Percentiles rank a stretch among this genome's conserved stretches.
These are phyloP conservation scores for Talaromyces marneffei DNA, from an alignment of 2,329 filamentous ascomycete genomes.

Conservation along the genomic window DNA sequence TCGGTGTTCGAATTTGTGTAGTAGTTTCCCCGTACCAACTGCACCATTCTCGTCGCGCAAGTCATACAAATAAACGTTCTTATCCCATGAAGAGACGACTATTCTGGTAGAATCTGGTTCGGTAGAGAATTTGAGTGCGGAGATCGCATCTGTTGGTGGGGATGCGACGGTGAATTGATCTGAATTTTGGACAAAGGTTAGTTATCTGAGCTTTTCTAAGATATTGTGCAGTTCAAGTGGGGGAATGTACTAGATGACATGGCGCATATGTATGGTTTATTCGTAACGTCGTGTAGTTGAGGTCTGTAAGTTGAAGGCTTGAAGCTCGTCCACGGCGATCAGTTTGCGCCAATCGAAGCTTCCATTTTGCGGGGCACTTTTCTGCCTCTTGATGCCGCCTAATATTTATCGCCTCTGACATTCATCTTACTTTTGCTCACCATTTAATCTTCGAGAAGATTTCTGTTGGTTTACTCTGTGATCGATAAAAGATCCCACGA, in stretches of 20 bases:
- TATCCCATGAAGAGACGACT: constrained; percentile 93
- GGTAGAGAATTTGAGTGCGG: constrained; percentile 78
- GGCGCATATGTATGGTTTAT: constrained; percentile 10
- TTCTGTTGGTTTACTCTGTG: background rate
- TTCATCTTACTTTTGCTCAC: background rate
- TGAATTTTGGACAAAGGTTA: constrained; percentile 19
- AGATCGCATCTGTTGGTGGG: constrained; percentile 81
- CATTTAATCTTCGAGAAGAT: background rate
- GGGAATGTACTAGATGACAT: constrained; percentile 41
- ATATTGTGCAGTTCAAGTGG: background rate
- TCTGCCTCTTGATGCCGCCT: constrained; percentile 10
- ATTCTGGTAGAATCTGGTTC: constrained; percentile 66
- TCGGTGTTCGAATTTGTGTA: constrained; percentile 70
- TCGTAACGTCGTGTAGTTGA: constrained; percentile 1
- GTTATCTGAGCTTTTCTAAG: background rate
- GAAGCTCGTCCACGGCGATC: constrained; percentile 1
- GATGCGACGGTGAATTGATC: constrained; percentile 77
- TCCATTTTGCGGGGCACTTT: constrained; percentile 17
- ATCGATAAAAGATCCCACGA: no score
- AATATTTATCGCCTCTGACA: constrained; percentile 4
- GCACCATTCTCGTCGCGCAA: constrained; percentile 51
- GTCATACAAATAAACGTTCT: constrained; percentile 84
- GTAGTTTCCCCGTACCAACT: constrained; percentile 55
- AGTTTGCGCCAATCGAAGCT: constrained; percentile 22
- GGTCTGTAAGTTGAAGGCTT: background rate